These are phyloP conservation scores for Dictyostelium gargantuum DNA, from an alignment of 208 protist species.

Conservation along the genomic window DNA sequence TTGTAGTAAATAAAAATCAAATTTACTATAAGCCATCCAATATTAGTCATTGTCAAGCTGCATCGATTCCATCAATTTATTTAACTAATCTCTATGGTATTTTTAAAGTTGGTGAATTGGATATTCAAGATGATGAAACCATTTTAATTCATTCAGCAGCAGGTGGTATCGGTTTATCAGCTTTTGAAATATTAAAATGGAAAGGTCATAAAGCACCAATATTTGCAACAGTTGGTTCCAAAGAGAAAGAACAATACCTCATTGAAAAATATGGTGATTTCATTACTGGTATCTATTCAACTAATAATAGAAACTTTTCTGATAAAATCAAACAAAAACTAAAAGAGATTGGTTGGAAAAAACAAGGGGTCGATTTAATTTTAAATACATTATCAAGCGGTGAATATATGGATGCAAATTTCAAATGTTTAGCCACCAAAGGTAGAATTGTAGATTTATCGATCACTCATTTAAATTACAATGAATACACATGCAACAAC, in stretches of 20 bases:
- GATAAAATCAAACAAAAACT: neutral
- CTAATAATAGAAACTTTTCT: constrained; percentile 34
- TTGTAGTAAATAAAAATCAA: neutral
- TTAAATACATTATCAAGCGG: constrained; percentile 22
- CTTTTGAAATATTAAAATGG: constrained; percentile 47
- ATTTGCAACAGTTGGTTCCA: constrained; percentile 67
- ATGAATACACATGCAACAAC: neutral
- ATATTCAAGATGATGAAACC: neutral
- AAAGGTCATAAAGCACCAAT: constrained; percentile 14
- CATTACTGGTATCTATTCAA: constrained; percentile 40
- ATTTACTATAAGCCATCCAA: neutral
- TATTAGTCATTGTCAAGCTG: constrained; percentile 42
- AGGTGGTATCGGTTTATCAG: constrained; percentile 1
- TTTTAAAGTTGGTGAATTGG: neutral
- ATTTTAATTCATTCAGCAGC: constrained; percentile 37
- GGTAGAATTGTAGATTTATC: constrained; percentile 41
- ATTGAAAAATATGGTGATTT: constrained; percentile 18
- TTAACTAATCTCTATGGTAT: constrained; percentile 53
- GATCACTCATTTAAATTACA: neutral
- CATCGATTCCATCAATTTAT: constrained; percentile 70
- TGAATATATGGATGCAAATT: constrained; percentile 41
- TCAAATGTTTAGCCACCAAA: neutral
- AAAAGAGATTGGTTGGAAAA: neutral
- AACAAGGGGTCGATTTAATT: constrained; percentile 23
- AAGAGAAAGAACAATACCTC: constrained; percentile 72